Conservation (phyloP, 2,329 filamentous ascomycete species). For the Xylariaceae sp. region DNA sequence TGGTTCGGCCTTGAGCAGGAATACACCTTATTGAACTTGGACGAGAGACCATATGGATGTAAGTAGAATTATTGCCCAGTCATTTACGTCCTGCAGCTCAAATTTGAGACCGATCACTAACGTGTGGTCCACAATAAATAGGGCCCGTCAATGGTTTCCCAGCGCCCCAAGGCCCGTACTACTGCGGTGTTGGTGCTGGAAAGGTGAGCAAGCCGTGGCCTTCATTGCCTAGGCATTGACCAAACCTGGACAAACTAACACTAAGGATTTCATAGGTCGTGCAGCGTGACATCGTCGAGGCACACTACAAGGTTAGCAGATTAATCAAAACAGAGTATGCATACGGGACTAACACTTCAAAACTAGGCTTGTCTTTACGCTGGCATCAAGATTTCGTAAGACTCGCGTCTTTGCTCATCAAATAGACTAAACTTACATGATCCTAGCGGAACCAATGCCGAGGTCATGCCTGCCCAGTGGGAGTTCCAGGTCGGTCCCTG, state of each 20-base stretch:
- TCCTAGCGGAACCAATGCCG: slow-evolving; percentile 81
- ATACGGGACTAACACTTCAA: neutral
- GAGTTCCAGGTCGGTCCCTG: slow-evolving; percentile 97
- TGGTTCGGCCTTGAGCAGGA: slow-evolving; percentile 99
- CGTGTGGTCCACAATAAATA: neutral
- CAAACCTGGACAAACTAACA: slow-evolving; percentile 53
- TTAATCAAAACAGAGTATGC: neutral
- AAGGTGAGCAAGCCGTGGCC: slow-evolving; percentile 87
- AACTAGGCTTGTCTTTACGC: slow-evolving; percentile 70
- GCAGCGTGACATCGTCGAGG: slow-evolving; percentile 96
- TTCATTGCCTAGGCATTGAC: slow-evolving; percentile 92
- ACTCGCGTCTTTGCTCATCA: neutral
- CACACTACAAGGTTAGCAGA: slow-evolving; percentile 69
- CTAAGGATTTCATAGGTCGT: slow-evolving; percentile 38
- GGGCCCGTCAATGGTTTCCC: slow-evolving; percentile 77
- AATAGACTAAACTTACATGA: neutral
- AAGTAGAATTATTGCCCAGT: neutral
- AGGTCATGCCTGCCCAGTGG: slow-evolving; percentile 98
- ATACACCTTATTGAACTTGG: slow-evolving; percentile 88
- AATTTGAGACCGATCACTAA: neutral
- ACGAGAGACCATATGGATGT: slow-evolving; percentile 89
- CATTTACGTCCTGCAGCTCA: neutral
- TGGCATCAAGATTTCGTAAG: slow-evolving; percentile 79
- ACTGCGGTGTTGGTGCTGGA: slow-evolving; percentile 96
- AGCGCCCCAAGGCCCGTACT: slow-evolving; percentile 91